phyloP scores from a whole-genome alignment of 148 eudicot species.

The Bassia scoparia region DNA sequence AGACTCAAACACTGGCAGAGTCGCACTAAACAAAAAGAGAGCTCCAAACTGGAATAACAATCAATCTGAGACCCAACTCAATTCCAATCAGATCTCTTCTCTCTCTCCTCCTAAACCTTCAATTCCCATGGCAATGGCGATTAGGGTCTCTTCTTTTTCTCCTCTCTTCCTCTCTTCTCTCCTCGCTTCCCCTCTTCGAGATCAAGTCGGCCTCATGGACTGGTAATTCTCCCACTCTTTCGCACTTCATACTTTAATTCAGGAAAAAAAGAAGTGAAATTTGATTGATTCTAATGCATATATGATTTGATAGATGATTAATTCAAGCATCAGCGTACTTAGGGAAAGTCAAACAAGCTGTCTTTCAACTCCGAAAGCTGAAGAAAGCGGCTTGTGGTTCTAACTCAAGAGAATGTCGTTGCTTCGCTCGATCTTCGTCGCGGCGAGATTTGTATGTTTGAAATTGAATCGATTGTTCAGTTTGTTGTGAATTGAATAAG shows the following conservation, averaged over 20 bases:
- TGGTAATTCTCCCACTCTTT: conserved; percentile 39
- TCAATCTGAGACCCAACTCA: too few species aligned
- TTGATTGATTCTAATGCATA: background rate
- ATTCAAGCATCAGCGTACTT: conserved; percentile 88
- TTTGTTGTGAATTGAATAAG: background rate
- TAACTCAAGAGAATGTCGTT: background rate
- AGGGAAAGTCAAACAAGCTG: conserved; percentile 91
- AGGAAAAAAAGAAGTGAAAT: background rate
- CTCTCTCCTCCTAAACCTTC: too few species aligned
- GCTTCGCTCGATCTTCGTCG: background rate
- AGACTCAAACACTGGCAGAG: too few species aligned
- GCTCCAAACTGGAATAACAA: too few species aligned
- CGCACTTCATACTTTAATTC: background rate
- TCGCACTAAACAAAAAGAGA: too few species aligned
- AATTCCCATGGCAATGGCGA: conserved; percentile 73
- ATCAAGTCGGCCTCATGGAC: conserved; percentile 88
- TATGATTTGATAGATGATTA: background rate
- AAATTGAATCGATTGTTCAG: background rate
- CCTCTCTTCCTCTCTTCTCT: conserved; percentile 42
- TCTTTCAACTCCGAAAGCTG: conserved; percentile 95
- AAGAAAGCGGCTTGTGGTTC: conserved; percentile 87
- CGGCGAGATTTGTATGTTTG: conserved; percentile 39
- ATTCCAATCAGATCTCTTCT: too few species aligned
- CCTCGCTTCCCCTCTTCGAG: conserved; percentile 59
- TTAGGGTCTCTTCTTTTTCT: conserved; percentile 50